Evolutionary conservation across 257 asterid genomes (phyloP), one percentile per base, ranked within the genome.

Genomic region (Rauvolfia tetraphylla): DNA sequence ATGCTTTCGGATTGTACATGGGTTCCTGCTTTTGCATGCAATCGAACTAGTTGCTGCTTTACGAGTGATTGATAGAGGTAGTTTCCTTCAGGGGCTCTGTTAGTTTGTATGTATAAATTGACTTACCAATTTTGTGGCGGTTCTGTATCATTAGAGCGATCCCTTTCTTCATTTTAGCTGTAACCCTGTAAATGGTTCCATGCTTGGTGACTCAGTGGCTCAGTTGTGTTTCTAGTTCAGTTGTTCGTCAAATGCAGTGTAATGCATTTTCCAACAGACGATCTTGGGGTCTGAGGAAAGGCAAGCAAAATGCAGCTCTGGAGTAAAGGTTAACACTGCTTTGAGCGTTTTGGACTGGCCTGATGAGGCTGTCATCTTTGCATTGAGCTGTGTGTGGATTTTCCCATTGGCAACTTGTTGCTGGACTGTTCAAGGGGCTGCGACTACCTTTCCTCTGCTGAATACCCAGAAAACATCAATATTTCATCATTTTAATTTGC

Each of bases 1-100:
- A 7, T 81, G 81, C 78, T 78, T 73, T 80, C 79, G 76, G 20
- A 6, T 27, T 56, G 68, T 38, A n/a, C 10, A 56, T 57, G 68
- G 7, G 33, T 22, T 72, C 15, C 17, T 31, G 31, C 18, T 2
- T 71, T 15, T 31, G 2, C 48, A 8, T n/a, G 53, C 54, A 13
- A 23, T 27, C 56, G 22, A 56, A 57, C 54, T 73, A 29, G 71
- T 65, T 38, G 56, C 56, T 13, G 68, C 51, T 33, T 34, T 58
- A 11, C 20, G 57, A 33, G 67, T 42, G 61, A 54, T 39, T 22
- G 66, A 53, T 17, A 34, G 66, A 71, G 39, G 29, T 11, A 2
- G 17, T 17, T 29, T 46, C 44, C 42, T 48, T 4, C 23, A 41
- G 59, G 48, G 58, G 75, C n/a, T 59, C 68, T 14, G 44, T 65